Evolutionary conservation across 148 eudicot genomes (phyloP), one percentile per base, ranked within the genome.

Genomic region (Vaccinium corymbosum): DNA sequence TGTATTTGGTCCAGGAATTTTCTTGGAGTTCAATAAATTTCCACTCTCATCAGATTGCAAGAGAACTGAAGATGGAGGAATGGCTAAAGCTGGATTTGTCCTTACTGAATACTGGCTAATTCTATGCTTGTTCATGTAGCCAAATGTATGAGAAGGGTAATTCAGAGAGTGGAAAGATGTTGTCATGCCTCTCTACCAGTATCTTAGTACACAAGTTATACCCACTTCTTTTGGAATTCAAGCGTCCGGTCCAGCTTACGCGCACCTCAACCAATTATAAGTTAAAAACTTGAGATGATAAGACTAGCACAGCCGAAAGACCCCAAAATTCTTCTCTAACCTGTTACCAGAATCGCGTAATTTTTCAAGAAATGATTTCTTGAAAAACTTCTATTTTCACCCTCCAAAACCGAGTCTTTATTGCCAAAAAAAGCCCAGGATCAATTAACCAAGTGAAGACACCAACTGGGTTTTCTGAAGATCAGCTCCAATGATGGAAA

Each of bases 91-190:
- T 57, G 83, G 81, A 83, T n/a, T 83, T 80, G 35, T 85, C 75
- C 85, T 83, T 49, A 78, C 52, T 80, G 49, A 46, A 64, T 79
- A 75, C 32, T 78, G 75, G 62, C 79, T 84, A 64, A 64, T 2
- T 68, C 73, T 79, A 25, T 85, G 84, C 53, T 70, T 86, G 76
- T 70, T 85, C 29, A 76, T 1, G 74, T 66, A 81, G 61, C 84
- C 73, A 46, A 87, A 86, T 64, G 72, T 13, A 53, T 78, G 64
- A 59, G 88, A 53, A 53, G 81, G 76, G 76, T 82, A 81, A 76
- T 85, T 89, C 81, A 88, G 55, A 46, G 86, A 75, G 25, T 82
- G 83, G 79, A 88, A 87, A 86, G 84, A 59, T 80, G 80, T 66
- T 83, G 75, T 59, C 17, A 55, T 55, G 17, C 66, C 64, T 59